Evolutionary conservation across 306 rosid genomes (phyloP), one percentile per base, ranked within the genome.

Genomic region (Prunus padus): DNA sequence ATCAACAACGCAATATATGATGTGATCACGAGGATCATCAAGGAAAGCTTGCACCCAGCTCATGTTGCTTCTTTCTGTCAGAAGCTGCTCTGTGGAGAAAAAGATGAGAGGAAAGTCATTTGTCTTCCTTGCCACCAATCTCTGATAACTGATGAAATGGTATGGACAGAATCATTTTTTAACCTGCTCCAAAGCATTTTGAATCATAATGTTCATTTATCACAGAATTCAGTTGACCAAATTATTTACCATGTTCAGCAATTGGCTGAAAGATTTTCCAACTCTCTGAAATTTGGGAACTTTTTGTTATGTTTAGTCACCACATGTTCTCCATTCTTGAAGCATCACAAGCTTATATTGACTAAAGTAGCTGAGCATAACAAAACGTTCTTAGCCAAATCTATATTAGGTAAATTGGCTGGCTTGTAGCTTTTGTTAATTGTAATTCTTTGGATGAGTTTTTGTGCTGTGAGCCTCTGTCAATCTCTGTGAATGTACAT

Each of bases 91-190:
- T 81, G 85, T 22, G 83, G 76, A 64, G 81, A 67, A 22, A 77
- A 70, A 7, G 75, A 74, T 42, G 83, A 81, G 75, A 69, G 87
- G 77, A 74, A 77, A 67, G 25, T 74, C 69, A 56, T 84, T 49
- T 77, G 80, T 74, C 82, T 81, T 42, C 81, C 80, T 54, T 81
- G 81, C 83, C 87, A 84, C 52, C 62, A 9, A n/a, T 45, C 23
- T 73, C 19, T 74, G 59, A 65, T 84, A 70, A 42, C 85, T 2
- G 44, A 81, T 74, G 68, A 81, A 50, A 45, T 84, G 75, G 79
- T 84, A 74, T 84, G 85, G 83, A 77, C 83, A 22, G 81, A 84
- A 81, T 77, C 87, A 40, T 64, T 71, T 50, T 84, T 84, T 84
- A 77, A 55, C 74, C 76, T 84, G 44, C 73, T 84, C 51, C 85